Base-by-base conservation (phyloP, 495 filamentous ascomycete genomes). In the Tirmania nivea region DNA sequence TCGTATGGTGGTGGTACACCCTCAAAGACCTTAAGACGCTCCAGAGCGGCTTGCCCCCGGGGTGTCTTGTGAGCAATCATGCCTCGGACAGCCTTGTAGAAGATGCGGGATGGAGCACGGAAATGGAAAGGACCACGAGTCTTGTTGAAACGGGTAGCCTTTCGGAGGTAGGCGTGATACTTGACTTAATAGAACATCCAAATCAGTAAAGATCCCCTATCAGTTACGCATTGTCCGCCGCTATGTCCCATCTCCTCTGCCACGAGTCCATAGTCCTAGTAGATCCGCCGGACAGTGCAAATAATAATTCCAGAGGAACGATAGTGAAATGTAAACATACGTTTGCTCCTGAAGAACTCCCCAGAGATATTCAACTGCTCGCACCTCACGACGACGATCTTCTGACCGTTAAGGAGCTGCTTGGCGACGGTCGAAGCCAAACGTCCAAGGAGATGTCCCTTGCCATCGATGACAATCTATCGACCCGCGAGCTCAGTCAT, bases 1-100 rank as follows among this genome's bases (percentile, higher is more conserved):
- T 97, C 90, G 68, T 97, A 97, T 63, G 90, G 89, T 69, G 90
- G 87, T 65, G 90, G 90, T 63, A 96, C 79, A 77, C 90, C 90
- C 84, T 97, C 90, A 74, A 95, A 97, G 68, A 92, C 85, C 84
- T 96, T 96, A 55, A 97, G 84, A 70, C 90, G 81, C 77, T 95
- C 86, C 70, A 97, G 71, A 58, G 90, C 90, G 59, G 88, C 87
- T 66, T 89, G 83, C 69, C 90, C 90, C 68, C 90, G 90, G 68
- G 89, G 75, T 62, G 90, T 96, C 80, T 97, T 97, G 84, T 97
- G 90, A 66, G 90, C 92, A 60, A 96, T 89, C 90, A 97, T 97
- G 70, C 90, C 90, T 68, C 90, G 92, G 73, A 97, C 86, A 68
- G 90, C 86, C 80, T 94, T 93, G 83, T 95, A 97, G 83, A 97